Evolutionary conservation across 805 yeast species (phyloP).

Genomic region (Ogataea ramenticola): DNA sequence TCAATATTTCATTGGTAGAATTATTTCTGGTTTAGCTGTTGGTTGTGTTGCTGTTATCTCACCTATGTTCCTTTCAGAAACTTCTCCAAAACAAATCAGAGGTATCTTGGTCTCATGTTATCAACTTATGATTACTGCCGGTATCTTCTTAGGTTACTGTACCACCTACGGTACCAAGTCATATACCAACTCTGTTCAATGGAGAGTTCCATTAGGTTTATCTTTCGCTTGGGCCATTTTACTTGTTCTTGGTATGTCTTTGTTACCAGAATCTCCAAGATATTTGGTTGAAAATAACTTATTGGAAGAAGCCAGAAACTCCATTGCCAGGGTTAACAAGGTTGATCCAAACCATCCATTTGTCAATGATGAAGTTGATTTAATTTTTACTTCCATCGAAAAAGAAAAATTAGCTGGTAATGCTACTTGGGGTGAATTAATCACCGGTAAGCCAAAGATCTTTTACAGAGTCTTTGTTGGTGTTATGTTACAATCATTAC

Average conservation of each 20-base stretch:
- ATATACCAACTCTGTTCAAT: constrained; percentile 44
- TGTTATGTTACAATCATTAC: constrained; percentile 50
- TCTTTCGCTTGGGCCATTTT: constrained; percentile 50
- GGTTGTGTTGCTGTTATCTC: constrained; percentile 47
- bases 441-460: constrained; percentile 45
- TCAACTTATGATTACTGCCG: constrained; percentile 64
- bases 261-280: constrained; percentile 69
- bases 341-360: constrained; percentile 22
- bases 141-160: constrained; percentile 67
- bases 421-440: constrained; percentile 43
- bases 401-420: constrained; percentile 42
- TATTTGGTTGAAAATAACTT: constrained; percentile 49
- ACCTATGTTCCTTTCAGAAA: constrained; percentile 59
- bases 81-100: constrained; percentile 64
- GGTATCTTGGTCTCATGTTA: constrained; percentile 65
- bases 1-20: constrained; percentile 60
- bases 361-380: constrained; percentile 27
- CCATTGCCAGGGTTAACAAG: constrained; percentile 44
- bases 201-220: constrained; percentile 58
- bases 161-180: constrained; percentile 53
- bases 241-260: constrained; percentile 47
- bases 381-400: constrained; percentile 37
- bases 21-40: constrained; percentile 48
- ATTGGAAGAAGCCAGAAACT: constrained; percentile 44
- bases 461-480: constrained; percentile 38